These are phyloP conservation scores for Dactylellina sp. DNA, from an alignment of 2,329 filamentous ascomycete genomes.

Conservation along the genomic window DNA sequence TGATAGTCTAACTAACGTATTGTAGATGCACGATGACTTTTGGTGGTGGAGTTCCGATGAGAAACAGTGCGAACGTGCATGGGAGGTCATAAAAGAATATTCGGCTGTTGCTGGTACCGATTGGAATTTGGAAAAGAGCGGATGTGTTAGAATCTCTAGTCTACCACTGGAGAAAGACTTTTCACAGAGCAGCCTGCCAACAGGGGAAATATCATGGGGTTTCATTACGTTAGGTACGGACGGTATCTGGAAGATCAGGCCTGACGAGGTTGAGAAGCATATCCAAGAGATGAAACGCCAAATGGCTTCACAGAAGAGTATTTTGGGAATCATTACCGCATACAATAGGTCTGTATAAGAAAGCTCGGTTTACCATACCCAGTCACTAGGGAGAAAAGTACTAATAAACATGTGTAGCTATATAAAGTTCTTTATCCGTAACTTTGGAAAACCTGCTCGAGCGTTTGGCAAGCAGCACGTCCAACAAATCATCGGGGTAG, in stretches of 20 bases:
- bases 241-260: constrained; percentile 72
- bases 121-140: constrained; percentile 73
- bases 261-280: constrained; percentile 71
- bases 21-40: constrained; percentile 71
- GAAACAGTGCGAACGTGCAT: constrained; percentile 68
- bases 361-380: too few relatives aligned
- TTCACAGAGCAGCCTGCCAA: constrained; percentile 64
- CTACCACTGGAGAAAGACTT: not conserved
- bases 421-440: constrained; percentile 69
- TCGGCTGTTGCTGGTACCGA: constrained; percentile 69
- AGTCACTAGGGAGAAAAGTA: constrained; percentile 68
- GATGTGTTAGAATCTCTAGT: constrained; percentile 62
- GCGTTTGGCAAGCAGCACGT: constrained; percentile 70
- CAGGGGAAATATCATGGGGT: constrained; percentile 71
- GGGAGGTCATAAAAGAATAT: constrained; percentile 71
- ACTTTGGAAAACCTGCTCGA: constrained; percentile 69
- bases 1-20: constrained; percentile 64
- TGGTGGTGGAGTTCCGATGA: constrained; percentile 74
- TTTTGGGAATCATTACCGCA: constrained; percentile 72
- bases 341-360: constrained; percentile 69
- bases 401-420: constrained; percentile 67
- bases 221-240: constrained; percentile 70
- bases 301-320: constrained; percentile 68
- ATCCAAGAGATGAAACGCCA: constrained; percentile 72
- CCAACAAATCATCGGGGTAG: constrained; percentile 69